A percentile compares a stretch with the other conserved stretches of the same genome.
These are phyloP conservation scores for Candida takata DNA, from an alignment of 805 yeast genomes.

Conservation along the genomic window DNA sequence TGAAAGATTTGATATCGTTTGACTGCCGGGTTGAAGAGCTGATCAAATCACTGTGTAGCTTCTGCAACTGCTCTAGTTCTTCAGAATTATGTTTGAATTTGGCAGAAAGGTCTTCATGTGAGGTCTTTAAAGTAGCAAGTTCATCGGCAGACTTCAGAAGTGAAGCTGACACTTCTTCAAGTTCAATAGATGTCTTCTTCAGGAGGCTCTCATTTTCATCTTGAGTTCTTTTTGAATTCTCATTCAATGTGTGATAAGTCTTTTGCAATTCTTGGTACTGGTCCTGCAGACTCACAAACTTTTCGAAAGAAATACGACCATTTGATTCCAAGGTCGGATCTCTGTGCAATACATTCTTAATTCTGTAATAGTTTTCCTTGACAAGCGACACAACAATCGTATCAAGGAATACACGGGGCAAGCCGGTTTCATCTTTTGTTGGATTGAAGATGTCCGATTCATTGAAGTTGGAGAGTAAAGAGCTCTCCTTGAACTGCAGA, in stretches of 20 bases:
- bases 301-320: constrained; percentile 53
- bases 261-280: constrained; percentile 30
- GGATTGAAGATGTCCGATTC: constrained; percentile 42
- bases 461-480: constrained; percentile 50
- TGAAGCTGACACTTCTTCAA: constrained; percentile 9
- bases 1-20: constrained; percentile 19
- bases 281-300: constrained; percentile 28
- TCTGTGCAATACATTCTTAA: constrained; percentile 62
- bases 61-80: constrained; percentile 23
- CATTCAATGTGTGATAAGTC: constrained; percentile 27
- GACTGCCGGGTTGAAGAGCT: constrained; percentile 28
- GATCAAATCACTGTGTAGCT: constrained; percentile 28
- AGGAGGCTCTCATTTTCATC: constrained; percentile 19
- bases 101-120: constrained; percentile 18
- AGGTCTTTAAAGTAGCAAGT: constrained; percentile 15
- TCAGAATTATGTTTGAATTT: constrained; percentile 3
- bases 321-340: constrained; percentile 72
- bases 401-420: constrained; percentile 78
- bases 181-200: constrained; percentile 9
- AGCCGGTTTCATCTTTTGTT: constrained; percentile 70
- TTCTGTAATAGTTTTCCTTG: constrained; percentile 61
- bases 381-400: constrained; percentile 55
- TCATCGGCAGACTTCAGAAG: constrained; percentile 10
- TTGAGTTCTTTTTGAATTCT: constrained; percentile 26
- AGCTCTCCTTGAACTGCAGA: constrained; percentile 59